Conservation (phyloP, 441 rosid species). For the Pelargonium citronellum region DNA sequence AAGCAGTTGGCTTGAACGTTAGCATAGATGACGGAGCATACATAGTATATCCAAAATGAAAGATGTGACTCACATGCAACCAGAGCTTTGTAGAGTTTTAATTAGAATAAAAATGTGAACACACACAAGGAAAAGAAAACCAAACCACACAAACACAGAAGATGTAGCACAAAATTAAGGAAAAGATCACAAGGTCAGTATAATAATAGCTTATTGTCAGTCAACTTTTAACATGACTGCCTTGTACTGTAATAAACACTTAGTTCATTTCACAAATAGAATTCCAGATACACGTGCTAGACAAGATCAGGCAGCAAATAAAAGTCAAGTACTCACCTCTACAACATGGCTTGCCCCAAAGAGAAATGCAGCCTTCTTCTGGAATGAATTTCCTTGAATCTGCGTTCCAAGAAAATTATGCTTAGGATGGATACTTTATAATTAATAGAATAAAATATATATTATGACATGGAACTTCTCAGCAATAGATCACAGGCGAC, state of each 20-base stretch:
- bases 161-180: background rate
- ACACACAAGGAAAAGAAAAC: background rate
- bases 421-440: background rate
- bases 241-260: background rate
- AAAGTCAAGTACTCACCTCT: slow-evolving; percentile 54
- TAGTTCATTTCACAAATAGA: background rate
- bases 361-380: slow-evolving; percentile 76
- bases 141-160: background rate
- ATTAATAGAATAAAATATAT: background rate
- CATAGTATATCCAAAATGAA: background rate
- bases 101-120: background rate
- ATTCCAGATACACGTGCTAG: slow-evolving; percentile 4
- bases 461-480: background rate
- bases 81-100: background rate
- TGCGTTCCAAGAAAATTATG: slow-evolving; percentile 25
- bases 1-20: background rate
- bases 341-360: slow-evolving; percentile 64
- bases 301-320: slow-evolving; percentile 15
- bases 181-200: background rate
- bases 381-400: slow-evolving; percentile 96
- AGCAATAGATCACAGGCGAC: background rate
- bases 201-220: background rate
- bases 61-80: background rate
- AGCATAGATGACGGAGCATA: background rate
- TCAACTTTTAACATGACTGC: background rate